Evolutionary conservation across 2,329 filamentous ascomycete species (phyloP), one percentile per base, ranked within the genome.

Genomic region (Pyricularia sp.): DNA sequence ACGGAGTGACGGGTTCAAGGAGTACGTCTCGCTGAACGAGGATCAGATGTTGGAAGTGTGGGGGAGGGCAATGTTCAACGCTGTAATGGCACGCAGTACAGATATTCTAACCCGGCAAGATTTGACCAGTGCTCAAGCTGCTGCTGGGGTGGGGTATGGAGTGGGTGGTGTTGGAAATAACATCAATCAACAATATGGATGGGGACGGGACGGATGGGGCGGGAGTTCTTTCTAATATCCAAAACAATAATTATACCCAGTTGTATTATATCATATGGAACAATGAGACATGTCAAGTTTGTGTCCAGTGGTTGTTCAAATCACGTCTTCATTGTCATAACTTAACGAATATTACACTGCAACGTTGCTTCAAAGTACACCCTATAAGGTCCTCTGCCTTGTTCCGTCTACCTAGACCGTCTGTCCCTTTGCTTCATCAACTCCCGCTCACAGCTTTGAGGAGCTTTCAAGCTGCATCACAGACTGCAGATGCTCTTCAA

Each of bases 31-130:
- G 68, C 76, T 87, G 72, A 83, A 79, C 72, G 85, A 88, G 76
- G 81, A 84, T 4, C 83, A 87, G 71, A 90, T 88, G 85, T 86
- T 88, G 72, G 83, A 85, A 69, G 78, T 85, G 69, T 92, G 90
- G 88, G 83, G 81, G 10, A 80, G 84, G 6, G 83, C 87, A 2
- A 86, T 93, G 67, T 80, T 81, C 70, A 82, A 83, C 64, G 85
- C 89, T 10, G 86, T 89, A 0, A 75, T 90, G 69, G 83, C 85
- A 67, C 83, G 86, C 69, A 82, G 83, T 55, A 83, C 88, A 73
- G 83, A 83, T 3, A 79, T 81, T 28, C 79, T 91, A 20, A 84
- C 85, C 55, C 85, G 87, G 71, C 80, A 81, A 12, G 88, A 91
- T 73, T 80, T 88, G 50, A 78, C 81, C 66, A 78, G 82, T 69